These are phyloP conservation scores for Fusarium xylarioides DNA, from an alignment of 2,329 filamentous ascomycete species.

Conservation along the genomic window DNA sequence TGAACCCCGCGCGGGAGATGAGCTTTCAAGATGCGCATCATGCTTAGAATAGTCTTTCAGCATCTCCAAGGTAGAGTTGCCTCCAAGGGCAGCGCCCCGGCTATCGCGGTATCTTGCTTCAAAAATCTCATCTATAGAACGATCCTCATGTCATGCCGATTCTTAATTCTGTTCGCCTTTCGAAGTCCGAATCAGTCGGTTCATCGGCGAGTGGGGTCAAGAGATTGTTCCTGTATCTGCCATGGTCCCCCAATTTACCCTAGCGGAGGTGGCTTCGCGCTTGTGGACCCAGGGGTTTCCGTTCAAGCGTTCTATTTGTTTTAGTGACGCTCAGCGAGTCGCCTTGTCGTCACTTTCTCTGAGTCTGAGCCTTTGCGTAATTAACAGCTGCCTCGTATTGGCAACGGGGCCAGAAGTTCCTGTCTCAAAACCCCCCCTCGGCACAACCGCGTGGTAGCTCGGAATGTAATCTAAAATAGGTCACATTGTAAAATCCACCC, in stretches of 20 bases:
- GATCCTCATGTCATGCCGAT: conserved; percentile 8
- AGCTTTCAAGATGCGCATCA: conserved; percentile 20
- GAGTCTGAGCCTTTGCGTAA: conserved; percentile 1
- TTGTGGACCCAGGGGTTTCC: conserved; percentile 15
- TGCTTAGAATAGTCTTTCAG: background rate
- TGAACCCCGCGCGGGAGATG: conserved; percentile 35
- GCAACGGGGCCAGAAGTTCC: background rate
- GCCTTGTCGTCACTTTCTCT: conserved; percentile 11
- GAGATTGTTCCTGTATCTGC: conserved; percentile 48
- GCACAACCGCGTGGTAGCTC: too few species aligned
- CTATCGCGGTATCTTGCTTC: background rate
- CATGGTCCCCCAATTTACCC: conserved; percentile 33
- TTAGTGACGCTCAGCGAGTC: conserved; percentile 15
- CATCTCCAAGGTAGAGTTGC: background rate
- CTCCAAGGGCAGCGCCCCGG: background rate
- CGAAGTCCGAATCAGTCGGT: conserved; percentile 30
- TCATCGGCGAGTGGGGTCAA: conserved; percentile 40
- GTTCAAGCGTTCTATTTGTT: conserved; percentile 11
- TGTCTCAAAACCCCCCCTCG: background rate
- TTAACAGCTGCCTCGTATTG: background rate
- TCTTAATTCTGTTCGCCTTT: conserved; percentile 1
- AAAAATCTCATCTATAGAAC: background rate
- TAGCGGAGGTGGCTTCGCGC: conserved; percentile 35
- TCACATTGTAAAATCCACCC: too few species aligned
- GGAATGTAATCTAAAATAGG: too few species aligned